Evolutionary conservation across 2,329 filamentous ascomycete genomes (phyloP), one percentile per base, ranked within the genome.

Genomic region (Exophiala aquamarina): DNA sequence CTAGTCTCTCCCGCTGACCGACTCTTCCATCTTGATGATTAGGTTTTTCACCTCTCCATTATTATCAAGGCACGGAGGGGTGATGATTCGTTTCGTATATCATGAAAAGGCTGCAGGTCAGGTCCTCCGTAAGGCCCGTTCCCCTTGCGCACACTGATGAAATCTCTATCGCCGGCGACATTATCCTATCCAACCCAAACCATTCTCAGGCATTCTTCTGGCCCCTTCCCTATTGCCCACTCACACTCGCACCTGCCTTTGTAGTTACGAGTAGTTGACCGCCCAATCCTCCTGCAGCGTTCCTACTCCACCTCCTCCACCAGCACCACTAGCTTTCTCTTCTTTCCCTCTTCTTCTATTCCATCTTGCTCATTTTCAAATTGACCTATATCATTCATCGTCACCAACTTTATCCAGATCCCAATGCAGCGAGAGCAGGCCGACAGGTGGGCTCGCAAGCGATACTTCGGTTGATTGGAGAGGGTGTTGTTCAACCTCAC

Each of bases 341-440:
- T 34, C 17, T 18, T 34, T 14, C 32, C 7, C 17, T 34, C 5
- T 34, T 31, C 9, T 31, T 31, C 9, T 31, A 31, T 31, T 31
- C 28, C 28, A 34, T n/a, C 5, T 7, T 18, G 32, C 35, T 37
- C 8, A 37, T 19, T 7, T 37, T 19, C 8, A 37, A 18, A 8
- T 37, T 19, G 10, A 37, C 19, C 18, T n/a, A 5, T 37, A 19
- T 37, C 18, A 19, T 17, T 20, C 35, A 18, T 18, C 14, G 32
- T 37, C 8, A 7, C 35, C 8, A 9, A 37, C 14, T 20, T n/a
- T 35, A 11, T 15, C 35, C 39, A 29, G 21, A 41, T 39, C 47
- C 39, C 38, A 50, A 80, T 80, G 77, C 75, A 65, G 70, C 74
- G 76, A 57, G 61, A 76, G 61, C 71, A 74, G 55, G 77, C 71